A percentile compares a stretch with the other conserved stretches of the same genome.
Evolutionary conservation across 2,329 filamentous ascomycete species (phyloP).

Genomic region (Cladosporium sp.): DNA sequence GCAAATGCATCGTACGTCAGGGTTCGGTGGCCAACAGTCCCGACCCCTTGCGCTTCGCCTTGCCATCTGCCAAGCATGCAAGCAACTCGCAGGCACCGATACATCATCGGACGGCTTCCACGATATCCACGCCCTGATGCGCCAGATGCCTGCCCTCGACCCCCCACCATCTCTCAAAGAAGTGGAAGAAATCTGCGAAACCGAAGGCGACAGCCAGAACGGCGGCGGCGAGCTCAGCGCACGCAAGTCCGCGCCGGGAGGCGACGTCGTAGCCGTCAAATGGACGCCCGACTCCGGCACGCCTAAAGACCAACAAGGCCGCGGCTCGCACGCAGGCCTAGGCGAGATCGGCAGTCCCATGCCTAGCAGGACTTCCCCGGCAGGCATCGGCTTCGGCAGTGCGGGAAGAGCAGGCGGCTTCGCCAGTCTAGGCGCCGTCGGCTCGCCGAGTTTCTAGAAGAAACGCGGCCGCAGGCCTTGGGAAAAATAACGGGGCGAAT

Average conservation of each 20-base stretch:
- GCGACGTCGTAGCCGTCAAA: slow-evolving; percentile 39
- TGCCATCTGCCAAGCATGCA: slow-evolving; percentile 74
- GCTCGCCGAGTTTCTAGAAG: slow-evolving; percentile 11
- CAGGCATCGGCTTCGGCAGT: slow-evolving; percentile 25
- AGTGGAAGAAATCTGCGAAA: slow-evolving; percentile 80
- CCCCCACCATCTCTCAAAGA: slow-evolving; percentile 58
- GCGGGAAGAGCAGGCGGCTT: slow-evolving; percentile 18
- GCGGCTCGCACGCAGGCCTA: slow-evolving; percentile 28
- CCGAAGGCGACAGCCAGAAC: slow-evolving; percentile 78
- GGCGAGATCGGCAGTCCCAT: slow-evolving; percentile 47
- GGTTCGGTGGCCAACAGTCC: slow-evolving; percentile 15
- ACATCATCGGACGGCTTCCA: slow-evolving; percentile 55
- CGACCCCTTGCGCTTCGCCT: slow-evolving; percentile 66
- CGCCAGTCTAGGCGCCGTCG: slow-evolving; percentile 24
- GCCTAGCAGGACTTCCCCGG: slow-evolving; percentile 38
- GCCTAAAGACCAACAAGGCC: slow-evolving; percentile 25
- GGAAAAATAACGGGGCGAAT: neutral
- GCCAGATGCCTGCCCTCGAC: slow-evolving; percentile 58
- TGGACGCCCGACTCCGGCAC: slow-evolving; percentile 33
- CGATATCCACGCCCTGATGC: slow-evolving; percentile 58
- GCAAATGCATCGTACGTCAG: slow-evolving; percentile 42
- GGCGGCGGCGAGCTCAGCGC: slow-evolving; percentile 86
- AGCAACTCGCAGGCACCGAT: slow-evolving; percentile 45
- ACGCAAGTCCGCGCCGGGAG: slow-evolving; percentile 30
- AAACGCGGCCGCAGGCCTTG: neutral